A percentile compares a stretch with the other conserved stretches of the same genome.
Conservation (phyloP, 306 rosid species). For the Glycine tomentella region DNA sequence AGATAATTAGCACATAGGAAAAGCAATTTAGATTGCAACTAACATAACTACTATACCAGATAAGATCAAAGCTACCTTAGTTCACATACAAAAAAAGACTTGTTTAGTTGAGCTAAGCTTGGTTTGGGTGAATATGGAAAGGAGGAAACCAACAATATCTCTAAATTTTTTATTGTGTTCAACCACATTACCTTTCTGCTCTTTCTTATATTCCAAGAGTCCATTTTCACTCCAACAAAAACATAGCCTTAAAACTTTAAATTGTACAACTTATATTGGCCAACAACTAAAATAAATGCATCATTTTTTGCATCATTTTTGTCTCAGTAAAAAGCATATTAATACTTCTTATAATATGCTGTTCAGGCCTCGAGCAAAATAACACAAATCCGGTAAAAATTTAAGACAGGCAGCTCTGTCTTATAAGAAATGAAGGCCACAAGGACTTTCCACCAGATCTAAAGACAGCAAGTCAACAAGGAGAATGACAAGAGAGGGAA, state of each 20-base stretch:
- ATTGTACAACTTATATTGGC: neutral
- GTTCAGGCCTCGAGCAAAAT: neutral
- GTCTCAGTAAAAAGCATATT: constrained; percentile 16
- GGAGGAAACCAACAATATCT: constrained; percentile 1
- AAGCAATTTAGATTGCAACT: constrained; percentile 23
- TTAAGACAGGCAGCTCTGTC: constrained; percentile 15
- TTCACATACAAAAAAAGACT: neutral
- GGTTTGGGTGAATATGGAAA: constrained; percentile 25
- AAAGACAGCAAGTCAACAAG: constrained; percentile 29
- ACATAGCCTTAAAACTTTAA: constrained; percentile 7
- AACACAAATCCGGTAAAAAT: constrained; percentile 17
- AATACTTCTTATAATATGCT: constrained; percentile 5
- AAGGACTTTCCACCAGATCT: constrained; percentile 21
- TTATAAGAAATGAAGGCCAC: constrained; percentile 27
- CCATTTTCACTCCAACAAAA: constrained; percentile 23
- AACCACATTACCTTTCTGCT: constrained; percentile 3
- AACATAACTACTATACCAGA: neutral
- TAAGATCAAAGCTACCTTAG: neutral
- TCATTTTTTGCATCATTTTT: too few relatives aligned
- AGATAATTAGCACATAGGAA: neutral
- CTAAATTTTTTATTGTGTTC: neutral
- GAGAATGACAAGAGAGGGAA: constrained; percentile 28
- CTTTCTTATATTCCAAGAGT: constrained; percentile 4
- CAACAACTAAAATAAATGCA: constrained; percentile 7
- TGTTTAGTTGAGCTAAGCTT: neutral